Evolutionary conservation across 495 filamentous ascomycete species (phyloP), one percentile per base, ranked within the genome.

Genomic region (Jackrogersella minutella): DNA sequence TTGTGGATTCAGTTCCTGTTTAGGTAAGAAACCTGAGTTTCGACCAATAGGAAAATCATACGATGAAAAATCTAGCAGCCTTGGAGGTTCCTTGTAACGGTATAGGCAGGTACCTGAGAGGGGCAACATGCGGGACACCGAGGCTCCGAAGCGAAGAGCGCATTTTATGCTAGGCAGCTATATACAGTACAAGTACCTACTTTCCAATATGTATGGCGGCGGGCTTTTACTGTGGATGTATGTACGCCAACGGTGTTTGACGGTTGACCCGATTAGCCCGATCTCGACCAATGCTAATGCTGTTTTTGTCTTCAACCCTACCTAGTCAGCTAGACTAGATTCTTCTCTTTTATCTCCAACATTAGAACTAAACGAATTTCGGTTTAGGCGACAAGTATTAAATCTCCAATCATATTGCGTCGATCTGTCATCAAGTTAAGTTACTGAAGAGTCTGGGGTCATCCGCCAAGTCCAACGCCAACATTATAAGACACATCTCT

Each of bases 341-440:
- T 33, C 11, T 50, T 50, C 24, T 31, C 36, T 50, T 17, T 14
- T 19, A 4, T 22, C 30, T 58, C n/a, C 40, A 39, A 59, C 55
- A 26, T 31, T 46, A 58, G 33, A 22, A 21, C 22, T 33, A 43
- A 43, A 44, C 21, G 31, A 24, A 58, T 43, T 51, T 60, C 34
- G 40, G 40, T 30, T 33, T 53, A 59, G 61, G 43, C 55, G 49
- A n/a, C n/a, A n/a, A n/a, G 39, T 49, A 21, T 53, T 5, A 39
- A 13, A 30, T 58, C 52, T 40, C 66, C 66, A 70, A 70, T 70
- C 66, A 70, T 34, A 65, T 46, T 62, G 41, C 33, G 43, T 37
- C 36, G 51, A 70, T 66, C 66, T 66, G 66, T 70, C 66, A 70
- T 65, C 66, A 66, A 58, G 28, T 62, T n/a, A n/a, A n/a, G n/a